phyloP scores from a whole-genome alignment of 176 grass and related monocot genomes.

The Oryza coarctata region DNA sequence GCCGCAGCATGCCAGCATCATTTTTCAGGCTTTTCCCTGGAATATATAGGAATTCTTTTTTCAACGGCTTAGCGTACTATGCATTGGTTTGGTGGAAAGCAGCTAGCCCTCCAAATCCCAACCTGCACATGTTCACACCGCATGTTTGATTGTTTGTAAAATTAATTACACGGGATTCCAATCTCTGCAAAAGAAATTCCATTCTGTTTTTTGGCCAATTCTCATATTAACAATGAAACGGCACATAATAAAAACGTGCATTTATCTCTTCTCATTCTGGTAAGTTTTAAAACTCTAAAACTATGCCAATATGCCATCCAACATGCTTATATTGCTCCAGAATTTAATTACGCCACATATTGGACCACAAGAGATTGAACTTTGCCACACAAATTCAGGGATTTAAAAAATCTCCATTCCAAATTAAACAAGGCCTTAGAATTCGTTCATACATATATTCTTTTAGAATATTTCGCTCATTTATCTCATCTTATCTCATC shows the following conservation, averaged over 20 bases:
- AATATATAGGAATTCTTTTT: background rate
- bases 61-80: conserved; percentile 16
- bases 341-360: background rate
- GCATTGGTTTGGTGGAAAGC: background rate
- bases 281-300: background rate
- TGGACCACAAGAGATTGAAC: background rate
- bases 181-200: background rate
- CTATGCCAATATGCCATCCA: background rate
- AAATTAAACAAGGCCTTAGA: background rate
- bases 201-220: background rate
- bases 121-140: background rate
- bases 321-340: background rate
- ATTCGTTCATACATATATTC: background rate
- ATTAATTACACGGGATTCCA: background rate
- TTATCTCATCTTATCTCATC: background rate
- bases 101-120: background rate
- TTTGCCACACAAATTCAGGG: background rate
- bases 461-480: background rate
- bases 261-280: background rate
- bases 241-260: background rate
- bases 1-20: background rate
- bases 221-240: background rate
- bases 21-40: background rate
- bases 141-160: background rate
- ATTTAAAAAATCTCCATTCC: background rate